A percentile compares a stretch with the other conserved stretches of the same genome.
Conservation (phyloP, 1,139 yeast species). For the Yamadazyma diospyri region DNA sequence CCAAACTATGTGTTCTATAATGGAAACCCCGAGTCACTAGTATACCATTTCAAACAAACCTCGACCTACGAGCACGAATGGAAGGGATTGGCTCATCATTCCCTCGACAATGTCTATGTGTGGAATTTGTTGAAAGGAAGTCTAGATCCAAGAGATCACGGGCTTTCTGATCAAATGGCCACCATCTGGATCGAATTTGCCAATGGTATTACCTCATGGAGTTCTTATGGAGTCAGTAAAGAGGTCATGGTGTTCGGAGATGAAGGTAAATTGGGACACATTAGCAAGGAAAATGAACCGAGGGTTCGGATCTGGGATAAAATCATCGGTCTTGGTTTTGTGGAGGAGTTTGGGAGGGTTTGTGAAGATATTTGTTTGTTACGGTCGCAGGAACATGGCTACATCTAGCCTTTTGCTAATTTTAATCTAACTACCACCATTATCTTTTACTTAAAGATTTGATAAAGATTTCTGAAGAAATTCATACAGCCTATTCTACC, state of each 20-base stretch:
- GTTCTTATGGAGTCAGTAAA: slow-evolving; percentile 5
- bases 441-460: too few species aligned
- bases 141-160: slow-evolving; percentile 5
- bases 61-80: slow-evolving; percentile 13
- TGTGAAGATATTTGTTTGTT: slow-evolving; percentile 9
- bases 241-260: slow-evolving; percentile 13
- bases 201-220: slow-evolving; percentile 13
- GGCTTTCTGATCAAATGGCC: slow-evolving; percentile 7
- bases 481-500: too few species aligned
- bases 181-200: slow-evolving; percentile 13
- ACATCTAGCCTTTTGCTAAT: background rate
- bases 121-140: slow-evolving; percentile 13
- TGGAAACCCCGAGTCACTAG: slow-evolving; percentile 6
- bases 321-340: slow-evolving; percentile 9
- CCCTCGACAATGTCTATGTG: slow-evolving; percentile 15
- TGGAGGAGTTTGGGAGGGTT: slow-evolving; percentile 13
- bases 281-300: slow-evolving; percentile 6
- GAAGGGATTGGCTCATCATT: slow-evolving; percentile 16
- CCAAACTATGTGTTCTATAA: slow-evolving; percentile 10
- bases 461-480: too few species aligned
- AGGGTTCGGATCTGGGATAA: slow-evolving; percentile 10
- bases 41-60: slow-evolving; percentile 10
- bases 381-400: slow-evolving; percentile 8
- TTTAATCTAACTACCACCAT: background rate
- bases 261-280: slow-evolving; percentile 1